These are phyloP conservation scores for Vinca minor DNA, from an alignment of 257 asterid species.

Conservation along the genomic window DNA sequence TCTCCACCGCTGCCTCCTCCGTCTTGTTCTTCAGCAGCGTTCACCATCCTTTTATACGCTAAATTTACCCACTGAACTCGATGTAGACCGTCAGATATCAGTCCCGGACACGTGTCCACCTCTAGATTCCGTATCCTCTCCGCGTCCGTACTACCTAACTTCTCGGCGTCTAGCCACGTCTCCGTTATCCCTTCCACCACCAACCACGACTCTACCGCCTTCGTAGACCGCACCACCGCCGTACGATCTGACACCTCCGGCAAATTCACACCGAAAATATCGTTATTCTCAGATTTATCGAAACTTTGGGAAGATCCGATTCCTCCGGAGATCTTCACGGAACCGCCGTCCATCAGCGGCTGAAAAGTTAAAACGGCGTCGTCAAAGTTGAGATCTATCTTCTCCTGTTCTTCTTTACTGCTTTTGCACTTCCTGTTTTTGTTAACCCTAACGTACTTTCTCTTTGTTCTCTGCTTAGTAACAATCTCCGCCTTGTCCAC, in stretches of 20 bases:
- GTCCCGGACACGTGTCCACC: slow-evolving; percentile 34
- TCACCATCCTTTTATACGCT: slow-evolving; percentile 34
- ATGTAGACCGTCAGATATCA: slow-evolving; percentile 33
- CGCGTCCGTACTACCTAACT: slow-evolving; percentile 28
- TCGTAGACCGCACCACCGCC: not conserved
- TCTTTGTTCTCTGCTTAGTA: slow-evolving; percentile 24
- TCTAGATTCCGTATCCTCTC: slow-evolving; percentile 36
- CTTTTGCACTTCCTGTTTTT: slow-evolving; percentile 17
- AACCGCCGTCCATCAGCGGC: not conserved
- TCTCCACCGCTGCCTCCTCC: not conserved
- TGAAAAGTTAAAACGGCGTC: slow-evolving; percentile 10
- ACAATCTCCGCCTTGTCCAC: not conserved
- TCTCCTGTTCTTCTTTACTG: slow-evolving; percentile 1
- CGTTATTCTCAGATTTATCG: slow-evolving; percentile 5
- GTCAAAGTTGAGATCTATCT: slow-evolving; percentile 10
- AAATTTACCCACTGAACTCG: slow-evolving; percentile 36
- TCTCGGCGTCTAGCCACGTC: slow-evolving; percentile 16
- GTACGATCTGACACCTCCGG: slow-evolving; percentile 21
- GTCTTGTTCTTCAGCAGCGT: too few relatives aligned
- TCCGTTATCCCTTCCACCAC: slow-evolving; percentile 27
- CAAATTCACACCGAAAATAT: not conserved
- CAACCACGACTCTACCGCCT: slow-evolving; percentile 38
- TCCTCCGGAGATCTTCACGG: not conserved
- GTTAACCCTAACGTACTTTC: slow-evolving; percentile 44
- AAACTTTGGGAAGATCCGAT: slow-evolving; percentile 19